Percentiles rank a stretch among this genome's conserved stretches.
phyloP scores from a whole-genome alignment of 345 rosid genomes.

The Theobroma cacao region DNA sequence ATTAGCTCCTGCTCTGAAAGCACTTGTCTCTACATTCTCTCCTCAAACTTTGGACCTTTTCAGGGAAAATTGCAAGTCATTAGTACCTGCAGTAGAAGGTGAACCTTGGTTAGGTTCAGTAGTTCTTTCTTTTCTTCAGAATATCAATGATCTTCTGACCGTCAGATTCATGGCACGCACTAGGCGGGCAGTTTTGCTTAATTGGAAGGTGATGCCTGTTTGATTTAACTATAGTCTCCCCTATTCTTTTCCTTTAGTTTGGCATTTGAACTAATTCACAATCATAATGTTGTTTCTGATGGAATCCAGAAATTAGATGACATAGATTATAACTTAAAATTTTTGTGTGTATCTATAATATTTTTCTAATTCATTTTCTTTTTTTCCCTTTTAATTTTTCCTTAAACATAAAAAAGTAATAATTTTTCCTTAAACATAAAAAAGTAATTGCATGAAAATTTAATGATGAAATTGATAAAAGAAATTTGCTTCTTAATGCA shows the following conservation, averaged over 20 bases:
- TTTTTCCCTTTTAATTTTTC: not conserved
- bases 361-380: not conserved
- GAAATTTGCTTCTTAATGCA: not conserved
- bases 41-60: constrained; percentile 46
- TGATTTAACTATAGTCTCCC: not conserved
- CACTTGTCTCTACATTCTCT: constrained; percentile 49
- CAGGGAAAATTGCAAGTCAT: constrained; percentile 34
- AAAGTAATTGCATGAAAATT: not conserved
- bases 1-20: constrained; percentile 51
- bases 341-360: not conserved
- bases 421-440: too few species aligned
- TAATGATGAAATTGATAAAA: not conserved
- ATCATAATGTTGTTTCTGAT: not conserved
- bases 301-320: constrained; percentile 11
- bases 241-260: not conserved
- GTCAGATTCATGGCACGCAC: constrained; percentile 65
- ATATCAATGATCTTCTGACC: constrained; percentile 67
- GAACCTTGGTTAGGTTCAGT: constrained; percentile 54
- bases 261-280: not conserved
- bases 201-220: constrained; percentile 67
- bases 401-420: not conserved
- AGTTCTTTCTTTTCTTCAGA: constrained; percentile 64
- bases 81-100: constrained; percentile 36
- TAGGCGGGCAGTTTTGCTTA: constrained; percentile 77
- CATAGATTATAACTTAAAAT: not conserved